Evolutionary conservation across 2,329 filamentous ascomycete genomes (phyloP).

Genomic region (Penicillium sp.): DNA sequence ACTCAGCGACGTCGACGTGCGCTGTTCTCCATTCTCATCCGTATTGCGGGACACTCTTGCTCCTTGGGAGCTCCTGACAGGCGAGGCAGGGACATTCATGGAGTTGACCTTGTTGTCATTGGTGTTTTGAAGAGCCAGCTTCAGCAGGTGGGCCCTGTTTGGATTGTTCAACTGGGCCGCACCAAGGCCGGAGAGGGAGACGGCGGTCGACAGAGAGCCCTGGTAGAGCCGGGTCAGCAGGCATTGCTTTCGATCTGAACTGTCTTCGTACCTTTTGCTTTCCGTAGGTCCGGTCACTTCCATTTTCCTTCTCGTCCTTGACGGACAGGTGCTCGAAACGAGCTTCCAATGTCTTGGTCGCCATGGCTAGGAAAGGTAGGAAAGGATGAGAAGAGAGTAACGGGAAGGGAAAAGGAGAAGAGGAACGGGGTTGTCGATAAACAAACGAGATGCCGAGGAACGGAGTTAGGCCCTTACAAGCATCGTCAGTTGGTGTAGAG

Average conservation of each 20-base stretch:
- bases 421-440: not conserved
- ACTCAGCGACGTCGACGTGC: slow-evolving; percentile 46
- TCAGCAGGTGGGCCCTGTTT: slow-evolving; percentile 78
- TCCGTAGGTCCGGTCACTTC: slow-evolving; percentile 55
- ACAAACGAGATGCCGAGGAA: not conserved
- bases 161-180: slow-evolving; percentile 46
- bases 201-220: slow-evolving; percentile 48
- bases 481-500: slow-evolving; percentile 12
- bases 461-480: slow-evolving; percentile 3
- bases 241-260: not conserved
- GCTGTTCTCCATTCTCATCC: slow-evolving; percentile 49
- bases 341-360: slow-evolving; percentile 75
- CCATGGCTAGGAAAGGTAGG: slow-evolving; percentile 52
- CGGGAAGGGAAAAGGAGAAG: slow-evolving; percentile 1
- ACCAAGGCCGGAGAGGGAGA: slow-evolving; percentile 50
- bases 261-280: slow-evolving; percentile 69
- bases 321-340: slow-evolving; percentile 88
- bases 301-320: slow-evolving; percentile 77
- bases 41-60: slow-evolving; percentile 36
- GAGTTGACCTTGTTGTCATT: slow-evolving; percentile 60
- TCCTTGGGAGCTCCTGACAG: slow-evolving; percentile 58
- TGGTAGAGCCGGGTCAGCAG: slow-evolving; percentile 28
- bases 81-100: slow-evolving; percentile 57
- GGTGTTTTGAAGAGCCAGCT: slow-evolving; percentile 77
- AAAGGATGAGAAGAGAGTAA: slow-evolving; percentile 5